These are phyloP conservation scores for Paramecium octaurelia DNA, from an alignment of 73 alveolate species.

Conservation along the genomic window DNA sequence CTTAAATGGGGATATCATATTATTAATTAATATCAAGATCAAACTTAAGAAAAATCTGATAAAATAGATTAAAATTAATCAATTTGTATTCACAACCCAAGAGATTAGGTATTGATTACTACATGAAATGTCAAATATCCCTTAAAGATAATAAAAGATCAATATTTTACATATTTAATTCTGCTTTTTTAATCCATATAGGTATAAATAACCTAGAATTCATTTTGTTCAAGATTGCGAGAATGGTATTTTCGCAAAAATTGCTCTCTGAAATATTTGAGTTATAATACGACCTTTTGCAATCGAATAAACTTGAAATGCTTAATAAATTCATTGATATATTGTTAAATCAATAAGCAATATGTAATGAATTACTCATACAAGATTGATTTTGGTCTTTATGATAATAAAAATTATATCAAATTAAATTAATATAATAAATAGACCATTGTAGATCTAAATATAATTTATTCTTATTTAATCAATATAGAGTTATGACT, in stretches of 20 bases:
- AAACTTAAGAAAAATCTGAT: neutral
- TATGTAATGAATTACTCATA: too few species aligned
- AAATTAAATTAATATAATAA: neutral
- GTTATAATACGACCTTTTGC: too few species aligned
- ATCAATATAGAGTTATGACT: neutral
- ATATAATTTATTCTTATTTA: neutral
- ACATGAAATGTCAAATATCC: too few species aligned
- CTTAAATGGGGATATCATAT: neutral
- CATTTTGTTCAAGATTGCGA: neutral
- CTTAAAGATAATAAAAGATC: too few species aligned
- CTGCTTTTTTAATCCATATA: neutral
- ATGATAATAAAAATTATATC: neutral
- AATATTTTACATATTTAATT: too few species aligned
- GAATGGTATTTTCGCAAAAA: too few species aligned
- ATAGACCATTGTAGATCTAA: neutral
- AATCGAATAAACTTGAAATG: too few species aligned
- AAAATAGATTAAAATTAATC: neutral
- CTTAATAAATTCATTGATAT: too few species aligned
- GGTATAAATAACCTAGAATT: too few species aligned
- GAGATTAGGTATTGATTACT: neutral
- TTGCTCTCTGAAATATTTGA: neutral
- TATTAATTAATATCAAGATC: neutral
- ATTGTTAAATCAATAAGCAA: too few species aligned
- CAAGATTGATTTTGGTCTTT: neutral
- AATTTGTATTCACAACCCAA: neutral